Evolutionary conservation across 2,329 filamentous ascomycete species (phyloP).

Genomic region (Apiospora aurea): DNA sequence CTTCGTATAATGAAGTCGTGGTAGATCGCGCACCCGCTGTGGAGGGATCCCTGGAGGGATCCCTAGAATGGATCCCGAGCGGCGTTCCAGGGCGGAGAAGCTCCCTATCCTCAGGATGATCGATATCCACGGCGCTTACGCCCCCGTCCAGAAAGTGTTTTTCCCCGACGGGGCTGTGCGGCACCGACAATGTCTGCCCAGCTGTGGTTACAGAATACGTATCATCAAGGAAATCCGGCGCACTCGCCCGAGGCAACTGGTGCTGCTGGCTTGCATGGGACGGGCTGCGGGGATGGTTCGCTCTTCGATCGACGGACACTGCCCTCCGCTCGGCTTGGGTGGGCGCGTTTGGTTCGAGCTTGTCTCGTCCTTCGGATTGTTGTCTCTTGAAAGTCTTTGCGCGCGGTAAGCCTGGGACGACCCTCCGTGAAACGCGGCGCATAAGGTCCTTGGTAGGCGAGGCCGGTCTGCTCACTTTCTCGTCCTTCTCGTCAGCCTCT

Average conservation of each 20-base stretch:
- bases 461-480: slow-evolving; percentile 33
- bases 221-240: slow-evolving; percentile 52
- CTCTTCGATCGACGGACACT: slow-evolving; percentile 67
- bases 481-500: slow-evolving; percentile 34
- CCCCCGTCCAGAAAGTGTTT: slow-evolving; percentile 39
- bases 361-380: slow-evolving; percentile 79
- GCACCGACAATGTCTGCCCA: slow-evolving; percentile 38
- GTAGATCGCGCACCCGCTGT: slow-evolving; percentile 54
- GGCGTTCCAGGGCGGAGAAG: slow-evolving; percentile 26
- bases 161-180: slow-evolving; percentile 44
- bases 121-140: slow-evolving; percentile 32
- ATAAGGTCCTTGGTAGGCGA: slow-evolving; percentile 43
- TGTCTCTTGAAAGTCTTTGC: slow-evolving; percentile 83
- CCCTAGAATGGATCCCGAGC: slow-evolving; percentile 30
- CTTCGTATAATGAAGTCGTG: slow-evolving; percentile 63
- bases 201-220: slow-evolving; percentile 36
- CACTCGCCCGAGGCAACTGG: slow-evolving; percentile 55
- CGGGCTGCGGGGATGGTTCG: slow-evolving; percentile 43
- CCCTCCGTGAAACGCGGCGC: slow-evolving; percentile 60
- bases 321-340: slow-evolving; percentile 74
- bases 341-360: slow-evolving; percentile 70
- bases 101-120: slow-evolving; percentile 24
- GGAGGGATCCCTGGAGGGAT: slow-evolving; percentile 35
- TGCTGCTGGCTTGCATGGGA: slow-evolving; percentile 41
- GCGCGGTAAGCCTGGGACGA: slow-evolving; percentile 80